phyloP scores from a whole-genome alignment of 345 rosid genomes.

The Stellera chamaejasme region DNA sequence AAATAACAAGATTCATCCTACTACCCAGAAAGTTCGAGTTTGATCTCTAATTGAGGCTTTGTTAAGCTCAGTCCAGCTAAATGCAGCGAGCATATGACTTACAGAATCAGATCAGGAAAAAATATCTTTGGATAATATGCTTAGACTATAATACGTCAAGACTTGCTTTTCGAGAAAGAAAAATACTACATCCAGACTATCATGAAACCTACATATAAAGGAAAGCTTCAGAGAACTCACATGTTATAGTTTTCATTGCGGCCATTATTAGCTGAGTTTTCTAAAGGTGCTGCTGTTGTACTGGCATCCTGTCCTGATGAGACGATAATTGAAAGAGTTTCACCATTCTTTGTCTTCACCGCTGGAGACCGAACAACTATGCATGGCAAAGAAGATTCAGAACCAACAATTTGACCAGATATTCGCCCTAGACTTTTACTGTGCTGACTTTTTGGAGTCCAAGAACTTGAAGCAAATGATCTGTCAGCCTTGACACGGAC shows the following conservation, averaged over 20 bases:
- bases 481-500: conserved; percentile 31
- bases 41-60: too few species aligned
- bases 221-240: conserved; percentile 32
- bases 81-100: too few species aligned
- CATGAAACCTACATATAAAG: conserved; percentile 1
- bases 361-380: conserved; percentile 41
- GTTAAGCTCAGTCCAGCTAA: too few species aligned
- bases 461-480: conserved; percentile 22
- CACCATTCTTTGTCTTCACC: conserved; percentile 32
- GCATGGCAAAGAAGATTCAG: conserved; percentile 43
- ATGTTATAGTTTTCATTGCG: conserved; percentile 54
- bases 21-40: too few species aligned
- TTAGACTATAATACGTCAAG: too few species aligned
- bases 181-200: neutral
- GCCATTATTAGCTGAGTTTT: conserved; percentile 20
- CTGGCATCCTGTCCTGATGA: conserved; percentile 22
- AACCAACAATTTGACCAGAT: conserved; percentile 27
- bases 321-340: conserved; percentile 27
- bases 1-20: too few species aligned
- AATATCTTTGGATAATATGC: too few species aligned
- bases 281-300: conserved; percentile 35
- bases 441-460: conserved; percentile 45
- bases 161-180: too few species aligned
- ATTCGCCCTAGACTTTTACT: conserved; percentile 30
- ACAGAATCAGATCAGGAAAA: too few species aligned